Evolutionary conservation across 805 yeast species (phyloP).

Genomic region (Saccharomycopsis microspora): DNA sequence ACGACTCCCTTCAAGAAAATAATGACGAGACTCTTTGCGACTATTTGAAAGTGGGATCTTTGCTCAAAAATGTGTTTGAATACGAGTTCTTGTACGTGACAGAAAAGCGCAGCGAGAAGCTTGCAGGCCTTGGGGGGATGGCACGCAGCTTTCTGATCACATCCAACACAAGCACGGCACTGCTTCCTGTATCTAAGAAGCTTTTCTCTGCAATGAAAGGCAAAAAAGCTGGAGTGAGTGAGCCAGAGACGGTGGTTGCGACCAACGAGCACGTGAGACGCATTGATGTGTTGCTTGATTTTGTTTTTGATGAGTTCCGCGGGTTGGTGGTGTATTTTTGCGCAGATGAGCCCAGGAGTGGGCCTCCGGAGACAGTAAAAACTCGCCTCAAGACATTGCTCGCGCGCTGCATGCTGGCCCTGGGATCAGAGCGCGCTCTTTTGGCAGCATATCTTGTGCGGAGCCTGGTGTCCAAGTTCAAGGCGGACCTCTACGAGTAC

Average conservation of each 20-base stretch:
- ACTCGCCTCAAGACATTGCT: no score
- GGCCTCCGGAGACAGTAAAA: no score
- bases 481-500: neutral
- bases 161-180: neutral
- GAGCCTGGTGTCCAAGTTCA: no score
- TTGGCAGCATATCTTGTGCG: no score
- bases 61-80: neutral
- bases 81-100: neutral
- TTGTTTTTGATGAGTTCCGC: slow-evolving; percentile 11
- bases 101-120: neutral
- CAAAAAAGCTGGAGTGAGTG: neutral
- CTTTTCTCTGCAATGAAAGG: neutral
- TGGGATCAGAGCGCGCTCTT: no score
- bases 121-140: neutral
- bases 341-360: no score
- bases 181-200: neutral
- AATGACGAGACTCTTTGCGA: neutral
- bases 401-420: no score
- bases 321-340: no score
- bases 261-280: neutral
- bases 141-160: neutral
- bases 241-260: neutral
- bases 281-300: slow-evolving; percentile 7
- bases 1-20: neutral
- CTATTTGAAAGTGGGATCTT: no score